Evolutionary conservation across 176 grass and related monocot genomes (phyloP).

Genomic region (Areca catechu): DNA sequence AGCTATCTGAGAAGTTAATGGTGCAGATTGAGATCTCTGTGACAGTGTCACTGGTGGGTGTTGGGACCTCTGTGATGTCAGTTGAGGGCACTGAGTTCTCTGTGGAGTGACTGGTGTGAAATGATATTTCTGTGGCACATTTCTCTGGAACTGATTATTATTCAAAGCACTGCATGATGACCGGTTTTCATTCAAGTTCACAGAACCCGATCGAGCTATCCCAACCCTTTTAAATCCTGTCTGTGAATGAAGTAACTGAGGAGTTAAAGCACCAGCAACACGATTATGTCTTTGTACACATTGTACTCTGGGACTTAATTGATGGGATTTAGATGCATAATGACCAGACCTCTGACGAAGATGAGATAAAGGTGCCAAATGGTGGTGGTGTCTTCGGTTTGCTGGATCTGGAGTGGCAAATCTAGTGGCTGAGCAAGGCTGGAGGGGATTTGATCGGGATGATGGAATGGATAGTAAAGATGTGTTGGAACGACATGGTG

Average conservation of each 20-base stretch:
- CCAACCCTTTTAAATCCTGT: conserved; percentile 7
- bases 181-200: background rate
- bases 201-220: background rate
- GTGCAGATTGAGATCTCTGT: conserved; percentile 40
- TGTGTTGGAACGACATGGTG: too few species aligned
- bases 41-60: background rate
- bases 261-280: conserved; percentile 3
- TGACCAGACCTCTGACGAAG: conserved; percentile 8
- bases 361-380: background rate
- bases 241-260: conserved; percentile 17
- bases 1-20: conserved; percentile 15
- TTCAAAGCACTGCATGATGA: background rate
- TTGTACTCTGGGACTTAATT: background rate
- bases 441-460: conserved; percentile 18
- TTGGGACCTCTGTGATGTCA: too few species aligned
- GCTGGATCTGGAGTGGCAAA: background rate
- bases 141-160: background rate
- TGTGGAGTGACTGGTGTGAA: too few species aligned
- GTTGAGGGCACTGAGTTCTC: too few species aligned
- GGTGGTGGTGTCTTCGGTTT: background rate
- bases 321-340: background rate
- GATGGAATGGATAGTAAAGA: background rate
- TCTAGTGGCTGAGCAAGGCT: conserved; percentile 7
- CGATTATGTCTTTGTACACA: background rate
- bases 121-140: conserved; percentile 1